Percentiles rank a stretch among this genome's conserved stretches.
phyloP scores from a whole-genome alignment of 192 early-diverging fungal species.

The Diversispora eburnea region DNA sequence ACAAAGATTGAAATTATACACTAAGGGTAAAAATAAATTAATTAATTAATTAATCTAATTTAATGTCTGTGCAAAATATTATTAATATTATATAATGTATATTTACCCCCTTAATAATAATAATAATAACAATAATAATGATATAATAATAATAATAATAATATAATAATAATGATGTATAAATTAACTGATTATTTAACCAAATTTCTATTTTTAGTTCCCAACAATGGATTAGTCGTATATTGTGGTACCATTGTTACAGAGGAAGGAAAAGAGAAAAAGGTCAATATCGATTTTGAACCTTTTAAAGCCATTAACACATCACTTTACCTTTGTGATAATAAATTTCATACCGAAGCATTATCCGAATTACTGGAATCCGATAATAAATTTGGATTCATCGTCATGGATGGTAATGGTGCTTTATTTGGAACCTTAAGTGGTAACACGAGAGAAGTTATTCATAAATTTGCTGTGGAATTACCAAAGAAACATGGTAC shows the following conservation, averaged over 20 bases:
- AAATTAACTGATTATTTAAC: neutral
- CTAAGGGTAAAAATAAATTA: slow-evolving; percentile 50
- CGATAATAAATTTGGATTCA: slow-evolving; percentile 96
- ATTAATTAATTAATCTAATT: too few relatives aligned
- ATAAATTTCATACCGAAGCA: slow-evolving; percentile 98
- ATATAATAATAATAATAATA: too few relatives aligned
- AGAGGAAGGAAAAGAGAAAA: slow-evolving; percentile 99
- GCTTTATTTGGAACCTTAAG: slow-evolving; percentile 90
- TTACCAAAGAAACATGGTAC: slow-evolving; percentile 99
- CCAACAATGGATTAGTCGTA: slow-evolving; percentile 93
- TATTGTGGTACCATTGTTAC: slow-evolving; percentile 96
- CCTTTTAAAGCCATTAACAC: slow-evolving; percentile 99
- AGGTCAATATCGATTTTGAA: slow-evolving; percentile 98
- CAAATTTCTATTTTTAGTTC: slow-evolving; percentile 46
- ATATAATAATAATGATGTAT: too few relatives aligned
- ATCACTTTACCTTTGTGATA: slow-evolving; percentile 96
- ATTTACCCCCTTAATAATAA: too few relatives aligned
- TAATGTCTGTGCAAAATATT: too few relatives aligned
- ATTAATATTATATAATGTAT: too few relatives aligned
- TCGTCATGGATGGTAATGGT: slow-evolving; percentile 99
- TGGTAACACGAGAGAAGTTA: slow-evolving; percentile 90
- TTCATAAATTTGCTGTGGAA: slow-evolving; percentile 94
- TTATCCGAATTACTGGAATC: slow-evolving; percentile 87
- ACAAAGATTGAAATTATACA: slow-evolving; percentile 93
- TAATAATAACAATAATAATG: too few relatives aligned